Percentiles rank a stretch among this genome's conserved stretches.
These are phyloP conservation scores for Alternaria solani DNA, from an alignment of 2,329 filamentous ascomycete genomes.

Conservation along the genomic window DNA sequence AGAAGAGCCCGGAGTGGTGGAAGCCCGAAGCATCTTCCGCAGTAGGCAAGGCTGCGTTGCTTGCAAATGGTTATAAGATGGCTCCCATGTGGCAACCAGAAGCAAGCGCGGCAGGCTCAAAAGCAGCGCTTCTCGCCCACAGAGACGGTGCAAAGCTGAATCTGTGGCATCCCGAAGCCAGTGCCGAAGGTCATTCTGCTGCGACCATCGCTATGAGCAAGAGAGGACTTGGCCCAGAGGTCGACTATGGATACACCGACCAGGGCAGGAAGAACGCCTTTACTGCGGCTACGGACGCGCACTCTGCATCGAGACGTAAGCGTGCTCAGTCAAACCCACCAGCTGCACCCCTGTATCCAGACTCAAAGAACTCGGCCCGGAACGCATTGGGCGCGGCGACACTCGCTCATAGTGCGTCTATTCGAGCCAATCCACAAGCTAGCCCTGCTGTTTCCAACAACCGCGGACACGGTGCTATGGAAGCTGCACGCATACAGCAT, in stretches of 20 bases:
- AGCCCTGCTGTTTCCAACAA: constrained; percentile 43
- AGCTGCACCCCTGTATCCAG: constrained; percentile 59
- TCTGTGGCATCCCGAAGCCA: constrained; percentile 61
- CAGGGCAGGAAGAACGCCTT: constrained; percentile 71
- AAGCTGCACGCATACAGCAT: constrained; percentile 70
- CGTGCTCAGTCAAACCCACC: constrained; percentile 69
- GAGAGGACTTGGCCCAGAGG: constrained; percentile 56
- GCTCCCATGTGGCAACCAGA: constrained; percentile 70
- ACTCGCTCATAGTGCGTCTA: constrained; percentile 64
- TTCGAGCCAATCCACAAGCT: constrained; percentile 32
- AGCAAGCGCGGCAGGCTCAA: constrained; percentile 71
- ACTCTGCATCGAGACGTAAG: constrained; percentile 63
- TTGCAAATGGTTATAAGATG: constrained; percentile 68
- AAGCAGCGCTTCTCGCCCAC: constrained; percentile 75
- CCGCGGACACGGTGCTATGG: constrained; percentile 60
- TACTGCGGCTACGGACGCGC: constrained; percentile 79
- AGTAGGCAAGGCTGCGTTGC: constrained; percentile 66
- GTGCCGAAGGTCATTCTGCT: constrained; percentile 69
- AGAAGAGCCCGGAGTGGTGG: constrained; percentile 71
- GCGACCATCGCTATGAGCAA: constrained; percentile 72
- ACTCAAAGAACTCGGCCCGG: constrained; percentile 66
- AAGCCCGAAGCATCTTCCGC: constrained; percentile 66
- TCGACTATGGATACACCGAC: constrained; percentile 57
- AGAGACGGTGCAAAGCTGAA: constrained; percentile 61
- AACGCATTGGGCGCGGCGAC: constrained; percentile 79